Evolutionary conservation across 2,329 filamentous ascomycete species (phyloP), one percentile per base, ranked within the genome.

Genomic region (Colletotrichum musicola): DNA sequence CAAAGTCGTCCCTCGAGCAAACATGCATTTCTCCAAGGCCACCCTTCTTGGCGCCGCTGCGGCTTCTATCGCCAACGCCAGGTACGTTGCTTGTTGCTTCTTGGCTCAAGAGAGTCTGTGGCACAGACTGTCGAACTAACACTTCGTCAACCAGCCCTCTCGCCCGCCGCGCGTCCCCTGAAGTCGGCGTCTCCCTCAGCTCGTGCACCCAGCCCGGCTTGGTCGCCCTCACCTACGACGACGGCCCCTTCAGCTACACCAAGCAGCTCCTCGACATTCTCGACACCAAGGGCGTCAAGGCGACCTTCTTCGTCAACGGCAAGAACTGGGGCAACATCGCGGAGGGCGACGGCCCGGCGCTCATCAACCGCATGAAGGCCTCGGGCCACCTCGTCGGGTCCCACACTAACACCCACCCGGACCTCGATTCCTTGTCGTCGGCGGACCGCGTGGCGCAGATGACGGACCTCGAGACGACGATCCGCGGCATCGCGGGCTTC

Each of bases 171-270:
- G 53, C n/a, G 20, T 55, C 6, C 40, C 57, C 16, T 25, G 22
- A 25, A 25, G 51, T 68, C 18, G 70, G 70, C 30, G 56, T 62
- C 7, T 9, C 49, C 20, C 51, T 70, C 55, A n/a, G 30, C 4
- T 27, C 73, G 7, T 83, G 81, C 71, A 75, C 71, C 1, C 67
- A 67, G n/a, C 76, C 78, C 0, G 80, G 79, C 22, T 74, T 76
- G 59, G 75, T 83, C 44, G 83, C 84, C 1, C 75, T 86, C 27
- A 85, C 83, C 1, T 84, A 81, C 71, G 84, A 85, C 69, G 84
- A 86, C 59, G 83, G 83, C 0, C 84, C 84, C 0, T 82, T 77
- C 65, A 62, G 70, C 4, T 84, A 79, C 72, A 86, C 84, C 4
- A 70, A 72, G 6, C 73, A 75, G 10, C 72, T 86, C 5, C 79